Evolutionary conservation across 1,284 basidiomycete genomes (phyloP), one percentile per base, ranked within the genome.

Genomic region (Pseudozyma sp.): DNA sequence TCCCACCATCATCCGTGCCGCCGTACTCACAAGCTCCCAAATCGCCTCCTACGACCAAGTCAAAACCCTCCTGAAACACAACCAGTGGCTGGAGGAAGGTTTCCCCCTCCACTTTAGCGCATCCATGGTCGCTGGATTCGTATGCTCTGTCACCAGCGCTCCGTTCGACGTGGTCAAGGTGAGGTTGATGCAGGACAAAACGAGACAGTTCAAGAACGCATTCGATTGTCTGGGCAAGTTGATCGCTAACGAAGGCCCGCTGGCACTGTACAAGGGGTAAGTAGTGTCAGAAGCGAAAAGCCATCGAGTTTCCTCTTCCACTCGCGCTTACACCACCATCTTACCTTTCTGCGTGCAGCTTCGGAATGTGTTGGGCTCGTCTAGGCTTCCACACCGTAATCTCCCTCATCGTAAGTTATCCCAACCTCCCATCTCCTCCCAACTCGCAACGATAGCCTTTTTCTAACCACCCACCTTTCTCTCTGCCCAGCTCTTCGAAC

Each of bases 341-440:
- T 17, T 8, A 53, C 11, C 16, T 4, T 13, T 37, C 10, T 47
- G 5, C 31, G 35, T 7, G 31, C 53, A 67, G 69, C 7, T 78
- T 79, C 55, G 70, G 52, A 10, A 80, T 80, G 78, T 80, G 78
- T 37, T 80, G 78, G 77, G 65, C 72, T 3, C 56, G 78, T 16
- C 60, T 80, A 5, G 78, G 78, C 30, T 67, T 63, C 0, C 78
- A 80, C 42, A 78, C 77, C 16, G 75, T 79, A 37, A 76, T 80
- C 34, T 74, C 74, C 3, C 49, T 80, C 34, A 67, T 79, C 7
- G 67, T 74, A 67, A 69, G 71, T 66, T 16, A 10, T 19, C 37
- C 8, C 49, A 4, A 24, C 24, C 37, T 16, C 14, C 3, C 10
- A 16, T 16, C 29, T 16, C 43, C 16, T 3, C 40, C 30, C 8